Evolutionary conservation across 2,329 filamentous ascomycete species (phyloP).

Genomic region (Leptographium flavum): DNA sequence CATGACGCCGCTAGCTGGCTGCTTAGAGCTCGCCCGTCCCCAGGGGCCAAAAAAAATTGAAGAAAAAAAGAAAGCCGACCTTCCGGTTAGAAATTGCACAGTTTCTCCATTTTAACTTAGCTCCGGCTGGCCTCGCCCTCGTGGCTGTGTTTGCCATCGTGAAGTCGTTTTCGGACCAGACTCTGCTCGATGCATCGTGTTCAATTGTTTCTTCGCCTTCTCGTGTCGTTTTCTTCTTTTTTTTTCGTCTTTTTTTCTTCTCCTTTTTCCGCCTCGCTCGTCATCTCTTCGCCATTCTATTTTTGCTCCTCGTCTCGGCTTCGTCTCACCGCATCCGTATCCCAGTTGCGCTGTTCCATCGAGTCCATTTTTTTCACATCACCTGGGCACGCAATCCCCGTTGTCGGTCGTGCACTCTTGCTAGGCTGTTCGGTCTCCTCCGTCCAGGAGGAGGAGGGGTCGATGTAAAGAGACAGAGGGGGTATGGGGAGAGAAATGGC

Average conservation of each 20-base stretch:
- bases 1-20: background rate
- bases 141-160: background rate
- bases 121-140: background rate
- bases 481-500: background rate
- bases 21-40: background rate
- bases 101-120: background rate
- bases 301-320: background rate
- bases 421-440: background rate
- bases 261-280: background rate
- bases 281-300: background rate
- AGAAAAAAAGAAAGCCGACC: background rate
- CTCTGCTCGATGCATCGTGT: background rate
- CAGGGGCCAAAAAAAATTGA: background rate
- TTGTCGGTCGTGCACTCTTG: background rate
- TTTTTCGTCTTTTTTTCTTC: background rate
- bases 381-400: slow-evolving; percentile 1
- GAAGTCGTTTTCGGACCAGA: background rate
- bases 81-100: background rate
- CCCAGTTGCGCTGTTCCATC: background rate
- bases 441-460: background rate
- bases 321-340: background rate
- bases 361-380: slow-evolving; percentile 3
- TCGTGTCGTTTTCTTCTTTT: background rate
- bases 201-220: background rate
- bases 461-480: background rate